These are phyloP conservation scores for Ophiostoma australiae DNA, from an alignment of 2,329 filamentous ascomycete genomes.

Conservation along the genomic window DNA sequence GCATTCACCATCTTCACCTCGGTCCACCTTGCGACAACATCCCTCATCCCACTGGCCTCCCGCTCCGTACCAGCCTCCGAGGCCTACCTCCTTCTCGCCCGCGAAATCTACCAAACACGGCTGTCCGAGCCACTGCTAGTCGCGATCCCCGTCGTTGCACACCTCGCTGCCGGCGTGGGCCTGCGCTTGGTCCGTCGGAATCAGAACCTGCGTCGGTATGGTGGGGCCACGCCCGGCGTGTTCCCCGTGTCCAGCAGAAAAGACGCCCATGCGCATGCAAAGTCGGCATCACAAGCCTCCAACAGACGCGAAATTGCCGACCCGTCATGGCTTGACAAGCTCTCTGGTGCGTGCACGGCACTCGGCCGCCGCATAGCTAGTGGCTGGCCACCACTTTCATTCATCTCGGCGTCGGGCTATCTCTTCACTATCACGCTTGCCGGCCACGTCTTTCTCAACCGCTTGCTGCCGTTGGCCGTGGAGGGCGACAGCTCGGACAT, in stretches of 20 bases:
- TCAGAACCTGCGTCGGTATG: slow-evolving; percentile 69
- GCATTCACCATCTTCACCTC: slow-evolving; percentile 70
- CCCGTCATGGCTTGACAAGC: background rate
- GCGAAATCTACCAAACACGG: slow-evolving; percentile 85
- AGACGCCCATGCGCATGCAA: background rate
- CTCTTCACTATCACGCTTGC: slow-evolving; percentile 59
- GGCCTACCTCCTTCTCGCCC: slow-evolving; percentile 80
- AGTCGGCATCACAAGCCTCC: background rate
- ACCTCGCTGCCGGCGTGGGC: slow-evolving; percentile 71
- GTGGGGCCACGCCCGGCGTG: slow-evolving; percentile 58
- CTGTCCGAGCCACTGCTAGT: slow-evolving; percentile 76
- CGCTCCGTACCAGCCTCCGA: slow-evolving; percentile 70
- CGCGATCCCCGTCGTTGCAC: slow-evolving; percentile 65
- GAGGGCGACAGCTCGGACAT: slow-evolving; percentile 86
- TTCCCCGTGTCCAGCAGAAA: slow-evolving; percentile 22
- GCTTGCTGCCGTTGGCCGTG: slow-evolving; percentile 66
- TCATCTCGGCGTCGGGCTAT: slow-evolving; percentile 70
- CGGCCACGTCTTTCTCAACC: slow-evolving; percentile 71
- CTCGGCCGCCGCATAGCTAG: background rate
- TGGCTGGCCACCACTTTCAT: slow-evolving; percentile 66
- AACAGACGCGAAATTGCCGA: background rate
- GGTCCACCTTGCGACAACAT: slow-evolving; percentile 76
- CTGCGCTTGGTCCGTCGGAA: slow-evolving; percentile 70
- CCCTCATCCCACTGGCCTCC: slow-evolving; percentile 70
- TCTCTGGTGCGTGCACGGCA: background rate